A percentile compares a stretch with the other conserved stretches of the same genome.
Evolutionary conservation across 352 stramenopile genomes (phyloP).

Genomic region (Phytopythium litorale): DNA sequence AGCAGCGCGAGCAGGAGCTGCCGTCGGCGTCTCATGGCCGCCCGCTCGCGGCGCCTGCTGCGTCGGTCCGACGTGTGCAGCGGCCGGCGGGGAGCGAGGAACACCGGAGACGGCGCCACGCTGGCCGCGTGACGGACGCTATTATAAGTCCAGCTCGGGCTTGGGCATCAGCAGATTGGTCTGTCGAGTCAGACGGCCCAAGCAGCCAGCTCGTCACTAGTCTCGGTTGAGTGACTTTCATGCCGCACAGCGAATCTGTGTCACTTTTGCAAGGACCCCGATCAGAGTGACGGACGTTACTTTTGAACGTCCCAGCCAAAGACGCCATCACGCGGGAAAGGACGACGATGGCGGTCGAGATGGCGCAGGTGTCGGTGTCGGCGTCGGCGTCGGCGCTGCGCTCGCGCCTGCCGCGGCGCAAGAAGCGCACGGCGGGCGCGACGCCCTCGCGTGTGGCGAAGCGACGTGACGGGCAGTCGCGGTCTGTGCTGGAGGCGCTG

Average conservation of each 20-base stretch:
- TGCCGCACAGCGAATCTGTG: neutral
- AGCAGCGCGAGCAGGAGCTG: conserved; percentile 4
- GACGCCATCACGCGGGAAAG: neutral
- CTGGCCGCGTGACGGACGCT: too few relatives aligned
- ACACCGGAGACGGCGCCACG: too few relatives aligned
- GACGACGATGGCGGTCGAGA: neutral
- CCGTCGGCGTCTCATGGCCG: conserved; percentile 15
- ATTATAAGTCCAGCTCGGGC: too few relatives aligned
- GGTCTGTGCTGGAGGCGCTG: conserved; percentile 7
- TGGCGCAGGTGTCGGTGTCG: neutral
- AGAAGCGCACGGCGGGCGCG: conserved; percentile 7
- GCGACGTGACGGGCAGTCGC: too few relatives aligned
- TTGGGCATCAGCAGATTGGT: too few relatives aligned
- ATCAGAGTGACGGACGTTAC: neutral
- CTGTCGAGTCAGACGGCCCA: too few relatives aligned
- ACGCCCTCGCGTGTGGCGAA: conserved; percentile 2
- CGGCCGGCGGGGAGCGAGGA: too few relatives aligned
- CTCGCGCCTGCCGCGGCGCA: conserved; percentile 2
- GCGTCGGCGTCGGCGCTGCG: neutral
- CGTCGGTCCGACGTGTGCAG: too few relatives aligned
- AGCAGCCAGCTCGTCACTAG: too few relatives aligned
- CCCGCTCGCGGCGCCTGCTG: neutral
- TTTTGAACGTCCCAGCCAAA: neutral
- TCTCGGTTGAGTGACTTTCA: too few relatives aligned
- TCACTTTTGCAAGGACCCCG: neutral